phyloP scores from a whole-genome alignment of 225 moss, liverwort and hornwort species.

The Marchantia paleacea region DNA sequence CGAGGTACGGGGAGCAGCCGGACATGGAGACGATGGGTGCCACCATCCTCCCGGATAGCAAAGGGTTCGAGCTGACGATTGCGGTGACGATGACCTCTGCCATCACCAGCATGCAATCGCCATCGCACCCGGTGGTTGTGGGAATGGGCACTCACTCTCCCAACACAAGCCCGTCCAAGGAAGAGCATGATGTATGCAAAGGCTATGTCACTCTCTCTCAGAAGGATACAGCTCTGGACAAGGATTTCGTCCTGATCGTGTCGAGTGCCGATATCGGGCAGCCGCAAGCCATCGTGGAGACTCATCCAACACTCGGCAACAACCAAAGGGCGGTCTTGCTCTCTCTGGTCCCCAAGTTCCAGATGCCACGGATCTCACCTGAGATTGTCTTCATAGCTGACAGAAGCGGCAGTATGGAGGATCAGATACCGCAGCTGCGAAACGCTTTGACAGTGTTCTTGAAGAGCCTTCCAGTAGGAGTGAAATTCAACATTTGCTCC shows the following conservation, averaged over 20 bases:
- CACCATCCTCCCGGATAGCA: not conserved
- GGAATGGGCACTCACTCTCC: constrained; percentile 30
- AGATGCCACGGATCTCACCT: constrained; percentile 30
- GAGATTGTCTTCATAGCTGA: constrained; percentile 64
- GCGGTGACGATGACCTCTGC: constrained; percentile 37
- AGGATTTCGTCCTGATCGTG: constrained; percentile 49
- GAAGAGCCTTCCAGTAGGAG: constrained; percentile 50
- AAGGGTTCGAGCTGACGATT: constrained; percentile 33
- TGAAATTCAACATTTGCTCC: constrained; percentile 64
- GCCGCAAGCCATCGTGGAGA: constrained; percentile 54
- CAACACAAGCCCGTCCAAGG: constrained; percentile 8
- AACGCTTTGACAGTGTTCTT: constrained; percentile 51
- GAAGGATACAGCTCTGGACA: constrained; percentile 36
- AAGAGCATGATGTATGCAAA: constrained; percentile 4
- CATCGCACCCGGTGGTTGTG: constrained; percentile 22
- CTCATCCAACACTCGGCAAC: constrained; percentile 39
- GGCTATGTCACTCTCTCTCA: constrained; percentile 26
- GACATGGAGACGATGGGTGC: not conserved
- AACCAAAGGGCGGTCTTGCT: constrained; percentile 33
- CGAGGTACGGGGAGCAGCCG: constrained; percentile 23
- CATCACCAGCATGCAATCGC: constrained; percentile 51
- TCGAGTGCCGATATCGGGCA: constrained; percentile 31
- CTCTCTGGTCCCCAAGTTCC: constrained; percentile 52
- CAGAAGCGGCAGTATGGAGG: constrained; percentile 49
- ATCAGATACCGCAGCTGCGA: constrained; percentile 34